These are phyloP conservation scores for Haemoproteus tartakovskyi DNA, from an alignment of 169 alveolate genomes.

Conservation along the genomic window DNA sequence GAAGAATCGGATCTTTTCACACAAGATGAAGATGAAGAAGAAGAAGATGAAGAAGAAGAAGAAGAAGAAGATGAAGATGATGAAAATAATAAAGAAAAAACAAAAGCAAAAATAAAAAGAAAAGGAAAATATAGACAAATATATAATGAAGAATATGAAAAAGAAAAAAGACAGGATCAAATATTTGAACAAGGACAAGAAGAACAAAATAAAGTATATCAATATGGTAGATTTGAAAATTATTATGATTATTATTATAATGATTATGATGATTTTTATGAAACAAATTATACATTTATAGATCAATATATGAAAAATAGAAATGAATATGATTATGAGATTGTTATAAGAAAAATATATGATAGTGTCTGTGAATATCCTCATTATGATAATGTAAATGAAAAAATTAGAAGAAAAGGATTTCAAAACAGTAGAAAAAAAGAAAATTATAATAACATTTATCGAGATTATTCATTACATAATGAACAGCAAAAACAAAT, in stretches of 20 bases:
- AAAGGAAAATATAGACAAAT: background rate
- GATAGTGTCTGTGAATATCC: constrained; percentile 51
- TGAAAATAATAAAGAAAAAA: background rate
- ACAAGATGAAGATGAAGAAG: background rate
- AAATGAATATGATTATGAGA: constrained; percentile 48
- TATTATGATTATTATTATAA: no score
- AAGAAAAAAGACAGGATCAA: background rate
- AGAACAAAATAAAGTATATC: background rate
- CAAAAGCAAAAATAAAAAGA: background rate
- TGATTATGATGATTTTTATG: constrained; percentile 13
- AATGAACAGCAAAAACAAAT: background rate
- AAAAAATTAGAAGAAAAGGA: no score
- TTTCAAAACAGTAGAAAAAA: no score
- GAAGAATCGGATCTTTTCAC: background rate
- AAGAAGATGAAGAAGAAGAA: constrained; percentile 18
- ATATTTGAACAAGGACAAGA: background rate
- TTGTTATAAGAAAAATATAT: constrained; percentile 50
- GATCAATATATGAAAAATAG: constrained; percentile 49
- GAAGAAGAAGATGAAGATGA: background rate
- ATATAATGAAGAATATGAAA: background rate
- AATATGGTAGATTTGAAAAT: no score
- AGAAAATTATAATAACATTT: background rate
- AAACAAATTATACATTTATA: constrained; percentile 11
- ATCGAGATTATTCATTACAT: no score
- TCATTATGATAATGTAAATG: constrained; percentile 27